Evolutionary conservation across 75 land plant species (phyloP).

Genomic region (Pseudotsuga menziesii): DNA sequence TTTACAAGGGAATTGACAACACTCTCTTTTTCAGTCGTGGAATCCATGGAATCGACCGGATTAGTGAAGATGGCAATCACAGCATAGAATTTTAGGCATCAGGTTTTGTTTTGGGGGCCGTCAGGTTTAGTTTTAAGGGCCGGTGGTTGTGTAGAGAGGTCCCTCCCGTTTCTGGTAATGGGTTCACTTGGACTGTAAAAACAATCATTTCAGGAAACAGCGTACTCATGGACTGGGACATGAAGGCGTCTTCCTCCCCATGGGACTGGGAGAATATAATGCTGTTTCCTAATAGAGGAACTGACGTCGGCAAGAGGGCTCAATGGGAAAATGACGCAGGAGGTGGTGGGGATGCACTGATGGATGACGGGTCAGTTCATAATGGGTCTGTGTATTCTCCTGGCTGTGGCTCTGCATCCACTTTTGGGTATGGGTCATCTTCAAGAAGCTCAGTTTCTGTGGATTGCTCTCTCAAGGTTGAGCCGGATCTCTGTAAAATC

Average conservation of each 20-base stretch:
- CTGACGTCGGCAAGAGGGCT: constrained; percentile 5
- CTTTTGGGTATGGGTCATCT: constrained; percentile 7
- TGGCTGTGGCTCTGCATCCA: constrained; percentile 5
- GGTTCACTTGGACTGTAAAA: no score
- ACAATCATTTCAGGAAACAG: no score
- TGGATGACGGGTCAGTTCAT: not conserved
- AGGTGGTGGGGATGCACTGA: not conserved
- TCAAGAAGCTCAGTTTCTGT: constrained; percentile 9
- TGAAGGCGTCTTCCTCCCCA: constrained; percentile 2
- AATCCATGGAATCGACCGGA: no score
- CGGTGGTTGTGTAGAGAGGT: no score
- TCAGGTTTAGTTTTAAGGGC: no score
- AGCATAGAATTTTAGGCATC: no score
- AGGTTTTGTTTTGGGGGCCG: no score
- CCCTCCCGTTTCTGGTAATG: no score
- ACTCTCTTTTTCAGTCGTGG: no score
- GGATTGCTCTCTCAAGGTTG: not conserved
- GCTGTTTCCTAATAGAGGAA: constrained; percentile 1
- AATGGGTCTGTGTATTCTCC: constrained; percentile 1
- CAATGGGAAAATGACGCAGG: not conserved
- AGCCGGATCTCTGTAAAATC: constrained; percentile 2
- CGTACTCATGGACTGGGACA: constrained; percentile 11
- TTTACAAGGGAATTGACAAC: no score
- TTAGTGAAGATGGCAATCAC: no score
- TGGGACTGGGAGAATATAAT: constrained; percentile 12